Base-by-base conservation (phyloP, 1,139 yeast genomes). In the Taiozyma sp. region DNA sequence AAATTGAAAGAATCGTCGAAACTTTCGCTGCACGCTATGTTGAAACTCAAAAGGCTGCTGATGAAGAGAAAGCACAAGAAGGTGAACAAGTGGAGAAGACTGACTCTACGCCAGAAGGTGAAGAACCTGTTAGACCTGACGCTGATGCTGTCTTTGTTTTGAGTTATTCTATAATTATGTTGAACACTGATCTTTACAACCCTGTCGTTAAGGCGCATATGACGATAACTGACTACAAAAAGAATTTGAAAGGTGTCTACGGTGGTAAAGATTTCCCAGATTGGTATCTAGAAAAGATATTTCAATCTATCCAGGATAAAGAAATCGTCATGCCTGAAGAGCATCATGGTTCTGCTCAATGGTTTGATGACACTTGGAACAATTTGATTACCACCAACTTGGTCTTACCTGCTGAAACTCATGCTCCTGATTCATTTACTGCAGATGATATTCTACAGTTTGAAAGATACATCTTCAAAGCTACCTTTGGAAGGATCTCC, bases 311-410 rank as follows among this genome's bases (percentile, higher is more conserved):
- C 53, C 79, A 81, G 57, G 90, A 86, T 51, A 80, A 88, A 49
- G 99, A 95, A 68, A 93, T 93, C 56, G 90, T 95, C 50, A 89
- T 95, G 92, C 98, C 99, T 0, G 99, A 93, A 62, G 99, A 95
- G 65, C 98, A 92, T 62, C 91, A 86, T 63, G 85, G 83, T 34
- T 80, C 87, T 3, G 84, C 83, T 45, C 91, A 87, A 63, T 87
- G 96, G 83, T 93, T 92, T 70, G 98, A 92, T 65, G 93, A 88
- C 64, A 83, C 87, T 19, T 95, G 99, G 99, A 87, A 87, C 61
- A 87, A 88, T 56, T 71, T 90, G 57, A 80, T 92, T 49, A 80
- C 90, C 2, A 66, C 74, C 67, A 83, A 62, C 29, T 65, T 70
- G 4, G 70, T 70, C 1, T 51, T 66, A 19, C 65, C 68, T 2